Percentiles rank a stretch among this genome's conserved stretches.
Evolutionary conservation across 345 rosid species (phyloP).

Genomic region (Eucalyptus tenuipes): DNA sequence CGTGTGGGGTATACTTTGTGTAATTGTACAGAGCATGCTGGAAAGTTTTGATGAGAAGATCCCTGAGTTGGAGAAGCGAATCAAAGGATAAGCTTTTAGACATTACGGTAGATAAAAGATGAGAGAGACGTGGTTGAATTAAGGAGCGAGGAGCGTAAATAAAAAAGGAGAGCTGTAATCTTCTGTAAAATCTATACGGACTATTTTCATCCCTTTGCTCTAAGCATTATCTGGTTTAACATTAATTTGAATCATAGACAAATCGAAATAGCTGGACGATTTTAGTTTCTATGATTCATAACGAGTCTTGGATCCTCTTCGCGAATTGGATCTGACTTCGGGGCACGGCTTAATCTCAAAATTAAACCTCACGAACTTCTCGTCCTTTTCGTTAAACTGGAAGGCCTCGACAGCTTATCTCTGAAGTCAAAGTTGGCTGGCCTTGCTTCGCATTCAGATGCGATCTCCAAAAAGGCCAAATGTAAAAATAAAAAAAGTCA

Average conservation of each 20-base stretch:
- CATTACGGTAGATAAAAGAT: neutral
- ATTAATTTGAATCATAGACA: neutral
- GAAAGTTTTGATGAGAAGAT: neutral
- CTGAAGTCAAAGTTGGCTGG: neutral
- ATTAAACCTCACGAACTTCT: neutral
- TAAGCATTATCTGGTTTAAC: neutral
- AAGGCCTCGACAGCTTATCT: neutral
- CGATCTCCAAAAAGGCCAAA: neutral
- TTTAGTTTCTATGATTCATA: neutral
- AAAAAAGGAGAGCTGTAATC: neutral
- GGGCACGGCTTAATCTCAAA: neutral
- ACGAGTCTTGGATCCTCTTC: neutral
- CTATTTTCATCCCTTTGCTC: neutral
- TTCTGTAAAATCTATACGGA: neutral
- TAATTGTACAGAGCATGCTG: no score
- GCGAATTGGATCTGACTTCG: neutral
- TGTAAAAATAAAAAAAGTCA: neutral
- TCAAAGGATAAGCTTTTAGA: neutral
- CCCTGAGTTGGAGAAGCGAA: neutral
- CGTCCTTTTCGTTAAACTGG: neutral
- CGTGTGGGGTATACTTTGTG: no score
- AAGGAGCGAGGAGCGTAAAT: neutral
- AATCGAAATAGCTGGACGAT: neutral
- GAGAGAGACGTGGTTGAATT: neutral
- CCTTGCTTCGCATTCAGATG: neutral